Conservation (phyloP, 1,284 basidiomycete genomes). For the Hemileia vastatrix region DNA sequence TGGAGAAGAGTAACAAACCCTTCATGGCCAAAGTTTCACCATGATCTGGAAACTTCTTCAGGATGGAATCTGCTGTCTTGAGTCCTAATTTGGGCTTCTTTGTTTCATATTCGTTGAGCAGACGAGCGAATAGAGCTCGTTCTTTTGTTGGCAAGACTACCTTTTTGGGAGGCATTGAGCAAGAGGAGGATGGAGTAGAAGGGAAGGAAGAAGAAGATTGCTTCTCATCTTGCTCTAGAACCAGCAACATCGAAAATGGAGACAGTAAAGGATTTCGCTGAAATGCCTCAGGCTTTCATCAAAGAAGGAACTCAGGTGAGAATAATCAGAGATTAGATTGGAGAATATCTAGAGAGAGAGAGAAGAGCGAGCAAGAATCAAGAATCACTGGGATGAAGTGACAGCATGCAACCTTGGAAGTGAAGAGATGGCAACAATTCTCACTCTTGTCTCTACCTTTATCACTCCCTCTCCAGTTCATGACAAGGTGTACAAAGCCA, state of each 20-base stretch:
- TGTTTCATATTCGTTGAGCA: constrained; percentile 83
- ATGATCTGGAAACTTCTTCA: constrained; percentile 92
- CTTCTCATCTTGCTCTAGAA: not conserved
- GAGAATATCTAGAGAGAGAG: not conserved
- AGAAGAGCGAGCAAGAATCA: too few relatives aligned
- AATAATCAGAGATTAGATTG: too few relatives aligned
- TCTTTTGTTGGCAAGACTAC: constrained; percentile 70
- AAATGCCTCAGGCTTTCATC: constrained; percentile 39
- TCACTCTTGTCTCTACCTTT: too few relatives aligned
- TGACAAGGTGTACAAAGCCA: constrained; percentile 45
- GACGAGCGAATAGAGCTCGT: constrained; percentile 71
- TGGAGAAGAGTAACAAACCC: constrained; percentile 71
- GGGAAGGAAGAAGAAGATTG: not conserved
- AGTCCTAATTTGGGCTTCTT: constrained; percentile 81
- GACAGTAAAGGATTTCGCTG: constrained; percentile 36
- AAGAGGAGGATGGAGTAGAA: not conserved
- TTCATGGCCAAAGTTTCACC: constrained; percentile 93
- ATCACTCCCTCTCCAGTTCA: constrained; percentile 25
- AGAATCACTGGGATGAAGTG: too few relatives aligned
- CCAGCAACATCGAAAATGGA: not conserved
- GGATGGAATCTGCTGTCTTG: constrained; percentile 84
- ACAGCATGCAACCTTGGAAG: too few relatives aligned
- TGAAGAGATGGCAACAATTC: too few relatives aligned
- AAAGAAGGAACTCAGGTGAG: constrained; percentile 43
- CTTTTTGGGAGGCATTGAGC: too few relatives aligned